phyloP scores from a whole-genome alignment of 371 early-diverging fungal genomes.

The Actinomortierella wolfii region DNA sequence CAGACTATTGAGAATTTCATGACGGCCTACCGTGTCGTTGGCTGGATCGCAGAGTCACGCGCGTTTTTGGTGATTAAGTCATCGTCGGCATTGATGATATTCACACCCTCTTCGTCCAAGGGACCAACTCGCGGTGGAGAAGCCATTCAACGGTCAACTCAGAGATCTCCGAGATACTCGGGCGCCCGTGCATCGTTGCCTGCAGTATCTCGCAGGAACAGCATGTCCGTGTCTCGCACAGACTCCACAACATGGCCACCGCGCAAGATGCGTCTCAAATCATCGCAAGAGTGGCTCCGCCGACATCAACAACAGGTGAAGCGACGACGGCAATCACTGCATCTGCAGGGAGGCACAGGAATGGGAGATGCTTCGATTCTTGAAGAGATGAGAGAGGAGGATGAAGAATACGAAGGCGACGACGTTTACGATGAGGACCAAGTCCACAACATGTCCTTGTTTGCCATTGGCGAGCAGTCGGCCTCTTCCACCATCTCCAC shows the following conservation, averaged over 20 bases:
- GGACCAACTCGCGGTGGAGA: background rate
- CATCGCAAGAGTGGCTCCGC: too few species aligned
- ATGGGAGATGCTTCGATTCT: too few species aligned
- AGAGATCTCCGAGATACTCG: too few species aligned
- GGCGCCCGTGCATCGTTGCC: too few species aligned
- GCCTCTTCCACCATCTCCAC: background rate
- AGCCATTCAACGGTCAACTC: background rate
- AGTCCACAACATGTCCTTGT: background rate
- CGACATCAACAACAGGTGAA: too few species aligned
- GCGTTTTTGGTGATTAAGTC: background rate
- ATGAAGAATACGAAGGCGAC: background rate
- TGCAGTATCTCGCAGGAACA: too few species aligned
- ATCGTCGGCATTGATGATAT: background rate
- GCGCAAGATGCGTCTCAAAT: too few species aligned
- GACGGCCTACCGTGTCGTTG: constrained; percentile 19
- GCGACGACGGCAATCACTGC: too few species aligned
- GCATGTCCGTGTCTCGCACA: too few species aligned
- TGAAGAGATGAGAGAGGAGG: background rate
- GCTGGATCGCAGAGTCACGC: constrained; percentile 1
- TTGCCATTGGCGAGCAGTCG: background rate
- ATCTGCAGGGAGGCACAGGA: too few species aligned
- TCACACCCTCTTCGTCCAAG: background rate
- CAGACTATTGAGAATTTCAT: constrained; percentile 25
- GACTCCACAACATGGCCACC: too few species aligned
- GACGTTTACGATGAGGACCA: background rate